phyloP scores from a whole-genome alignment of 1,139 yeast species.

The Suhomyces atakaporum region DNA sequence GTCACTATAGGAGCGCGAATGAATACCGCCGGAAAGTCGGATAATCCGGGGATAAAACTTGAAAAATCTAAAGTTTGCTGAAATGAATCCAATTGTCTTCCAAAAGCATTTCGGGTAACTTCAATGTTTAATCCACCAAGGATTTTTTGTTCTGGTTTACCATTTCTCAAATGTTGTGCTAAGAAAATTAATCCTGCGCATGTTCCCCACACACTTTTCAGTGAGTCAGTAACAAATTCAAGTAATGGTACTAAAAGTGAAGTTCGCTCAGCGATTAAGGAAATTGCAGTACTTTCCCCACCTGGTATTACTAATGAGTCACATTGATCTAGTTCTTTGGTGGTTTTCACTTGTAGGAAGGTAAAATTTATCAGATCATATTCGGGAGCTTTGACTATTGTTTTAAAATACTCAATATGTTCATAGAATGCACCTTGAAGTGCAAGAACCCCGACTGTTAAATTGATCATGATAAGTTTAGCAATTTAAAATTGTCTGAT shows the following conservation, averaged over 20 bases:
- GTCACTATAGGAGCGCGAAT: slow-evolving; percentile 79
- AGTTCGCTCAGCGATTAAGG: slow-evolving; percentile 69
- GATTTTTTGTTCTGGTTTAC: slow-evolving; percentile 57
- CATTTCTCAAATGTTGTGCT: slow-evolving; percentile 57
- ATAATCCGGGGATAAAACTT: slow-evolving; percentile 43
- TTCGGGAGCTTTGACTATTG: slow-evolving; percentile 31
- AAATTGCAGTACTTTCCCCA: slow-evolving; percentile 80
- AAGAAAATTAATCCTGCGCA: slow-evolving; percentile 82
- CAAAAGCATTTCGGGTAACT: slow-evolving; percentile 76
- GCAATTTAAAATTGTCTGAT: no score
- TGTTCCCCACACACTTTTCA: slow-evolving; percentile 77
- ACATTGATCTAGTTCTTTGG: slow-evolving; percentile 50
- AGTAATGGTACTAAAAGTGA: slow-evolving; percentile 58
- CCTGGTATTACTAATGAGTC: slow-evolving; percentile 74
- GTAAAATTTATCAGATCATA: slow-evolving; percentile 23
- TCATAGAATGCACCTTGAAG: slow-evolving; percentile 81
- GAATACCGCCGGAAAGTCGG: slow-evolving; percentile 60
- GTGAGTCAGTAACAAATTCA: slow-evolving; percentile 47
- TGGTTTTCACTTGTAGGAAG: slow-evolving; percentile 56
- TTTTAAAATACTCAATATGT: slow-evolving; percentile 57
- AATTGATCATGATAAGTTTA: slow-evolving; percentile 6
- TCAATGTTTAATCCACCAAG: slow-evolving; percentile 68
- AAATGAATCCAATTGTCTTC: slow-evolving; percentile 75
- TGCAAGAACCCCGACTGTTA: slow-evolving; percentile 65
- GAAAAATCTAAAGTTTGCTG: slow-evolving; percentile 50